These are phyloP conservation scores for Zygoascus sp. DNA, from an alignment of 1,139 yeast species.

Conservation along the genomic window DNA sequence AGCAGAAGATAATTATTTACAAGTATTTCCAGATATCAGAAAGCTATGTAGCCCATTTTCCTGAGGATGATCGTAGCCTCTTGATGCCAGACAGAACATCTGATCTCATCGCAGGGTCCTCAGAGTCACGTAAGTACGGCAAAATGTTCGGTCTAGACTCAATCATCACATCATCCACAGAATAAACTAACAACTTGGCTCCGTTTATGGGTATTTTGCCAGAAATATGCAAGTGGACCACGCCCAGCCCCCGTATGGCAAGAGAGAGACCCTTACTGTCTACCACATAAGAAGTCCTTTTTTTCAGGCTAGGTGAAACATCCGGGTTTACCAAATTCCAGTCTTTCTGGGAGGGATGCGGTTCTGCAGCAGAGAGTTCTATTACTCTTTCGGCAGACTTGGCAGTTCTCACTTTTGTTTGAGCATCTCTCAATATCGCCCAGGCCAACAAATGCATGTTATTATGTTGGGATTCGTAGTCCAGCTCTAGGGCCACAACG, in stretches of 20 bases:
- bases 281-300: slow-evolving; percentile 34
- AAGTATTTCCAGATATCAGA: not conserved
- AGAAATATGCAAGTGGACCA: slow-evolving; percentile 57
- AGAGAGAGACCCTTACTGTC: slow-evolving; percentile 57
- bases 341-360: slow-evolving; percentile 4
- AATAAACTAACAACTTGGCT: slow-evolving; percentile 43
- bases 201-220: slow-evolving; percentile 46
- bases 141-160: slow-evolving; percentile 33
- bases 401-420: slow-evolving; percentile 13
- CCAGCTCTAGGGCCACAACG: slow-evolving; percentile 22
- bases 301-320: slow-evolving; percentile 27
- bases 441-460: slow-evolving; percentile 20
- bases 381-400: slow-evolving; percentile 28
- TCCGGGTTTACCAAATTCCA: slow-evolving; percentile 12
- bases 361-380: slow-evolving; percentile 1
- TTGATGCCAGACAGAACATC: slow-evolving; percentile 1
- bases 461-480: slow-evolving; percentile 1
- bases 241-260: slow-evolving; percentile 66
- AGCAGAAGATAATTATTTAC: not conserved
- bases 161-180: slow-evolving; percentile 43
- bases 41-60: not conserved
- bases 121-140: slow-evolving; percentile 24
- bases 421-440: slow-evolving; percentile 20
- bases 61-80: not conserved
- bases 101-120: not conserved